Conservation (phyloP, 805 yeast species). For the Myxozyma mucilagina region DNA sequence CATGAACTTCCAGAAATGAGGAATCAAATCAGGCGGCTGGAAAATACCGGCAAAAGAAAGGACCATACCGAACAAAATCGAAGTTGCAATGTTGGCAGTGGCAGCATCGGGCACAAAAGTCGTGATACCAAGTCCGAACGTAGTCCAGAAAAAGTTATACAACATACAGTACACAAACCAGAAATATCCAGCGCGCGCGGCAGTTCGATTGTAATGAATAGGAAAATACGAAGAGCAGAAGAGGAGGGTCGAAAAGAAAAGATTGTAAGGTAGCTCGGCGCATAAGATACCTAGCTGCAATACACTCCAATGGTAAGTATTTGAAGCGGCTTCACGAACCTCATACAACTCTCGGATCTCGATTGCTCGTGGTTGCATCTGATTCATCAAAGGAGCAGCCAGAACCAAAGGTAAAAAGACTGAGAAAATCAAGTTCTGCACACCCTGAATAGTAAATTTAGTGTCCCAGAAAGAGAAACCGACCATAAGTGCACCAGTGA, state of each 20-base stretch:
- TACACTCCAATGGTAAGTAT: constrained; percentile 71
- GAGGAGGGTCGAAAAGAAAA: constrained; percentile 51
- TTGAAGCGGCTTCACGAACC: constrained; percentile 68
- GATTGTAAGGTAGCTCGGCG: constrained; percentile 62
- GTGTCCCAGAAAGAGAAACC: constrained; percentile 73
- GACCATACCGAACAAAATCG: constrained; percentile 57
- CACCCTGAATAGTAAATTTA: constrained; percentile 52
- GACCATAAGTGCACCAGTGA: constrained; percentile 58
- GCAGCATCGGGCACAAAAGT: constrained; percentile 66
- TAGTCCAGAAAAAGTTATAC: constrained; percentile 53
- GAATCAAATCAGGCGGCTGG: constrained; percentile 58
- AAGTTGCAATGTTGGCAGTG: constrained; percentile 61
- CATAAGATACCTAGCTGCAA: constrained; percentile 55
- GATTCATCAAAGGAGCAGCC: constrained; percentile 61
- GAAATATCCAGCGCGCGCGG: constrained; percentile 43
- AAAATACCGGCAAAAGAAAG: constrained; percentile 71
- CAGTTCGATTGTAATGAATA: constrained; percentile 49
- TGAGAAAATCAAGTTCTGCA: constrained; percentile 61
- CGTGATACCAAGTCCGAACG: constrained; percentile 56
- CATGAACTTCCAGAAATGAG: constrained; percentile 85
- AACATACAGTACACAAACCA: constrained; percentile 53
- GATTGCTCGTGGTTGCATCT: constrained; percentile 61
- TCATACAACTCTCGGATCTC: constrained; percentile 63
- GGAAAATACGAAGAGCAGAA: constrained; percentile 58
- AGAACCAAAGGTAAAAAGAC: constrained; percentile 57